A percentile compares a stretch with the other conserved stretches of the same genome.
Evolutionary conservation across 495 filamentous ascomycete genomes (phyloP).

Genomic region (Gamarada debralockiae): DNA sequence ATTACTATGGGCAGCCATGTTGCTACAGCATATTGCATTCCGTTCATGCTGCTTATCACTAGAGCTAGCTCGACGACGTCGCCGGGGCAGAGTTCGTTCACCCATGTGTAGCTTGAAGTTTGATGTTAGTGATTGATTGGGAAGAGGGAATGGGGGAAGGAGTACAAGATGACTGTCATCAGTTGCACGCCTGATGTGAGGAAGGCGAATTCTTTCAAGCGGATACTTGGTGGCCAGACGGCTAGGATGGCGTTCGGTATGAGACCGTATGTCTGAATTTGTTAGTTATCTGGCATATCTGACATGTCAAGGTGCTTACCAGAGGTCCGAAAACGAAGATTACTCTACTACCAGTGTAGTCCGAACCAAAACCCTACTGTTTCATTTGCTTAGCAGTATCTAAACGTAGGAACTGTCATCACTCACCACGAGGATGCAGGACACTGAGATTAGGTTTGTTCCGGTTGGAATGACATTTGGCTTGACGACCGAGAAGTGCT

Average conservation of each 20-base stretch:
- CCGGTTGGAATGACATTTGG: slow-evolving; percentile 19
- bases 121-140: too few relatives aligned
- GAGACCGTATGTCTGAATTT: slow-evolving; percentile 19
- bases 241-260: slow-evolving; percentile 31
- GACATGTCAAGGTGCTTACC: slow-evolving; percentile 3
- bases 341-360: slow-evolving; percentile 22
- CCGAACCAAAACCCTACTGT: slow-evolving; percentile 23
- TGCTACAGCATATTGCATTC: slow-evolving; percentile 12
- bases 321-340: slow-evolving; percentile 16
- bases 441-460: too few relatives aligned
- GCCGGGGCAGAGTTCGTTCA: too few relatives aligned
- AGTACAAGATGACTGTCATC: slow-evolving; percentile 28
- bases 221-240: slow-evolving; percentile 21
- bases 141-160: too few relatives aligned
- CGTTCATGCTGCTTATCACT: too few relatives aligned
- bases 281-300: neutral
- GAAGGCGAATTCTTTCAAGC: slow-evolving; percentile 24
- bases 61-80: too few relatives aligned
- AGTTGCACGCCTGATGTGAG: slow-evolving; percentile 25
- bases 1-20: slow-evolving; percentile 30
- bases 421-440: too few relatives aligned
- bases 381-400: neutral
- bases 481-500: slow-evolving; percentile 22
- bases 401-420: too few relatives aligned
- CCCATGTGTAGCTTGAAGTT: too few relatives aligned